Base-by-base conservation (phyloP, 805 yeast species). In the Candida nonsorbophila region DNA sequence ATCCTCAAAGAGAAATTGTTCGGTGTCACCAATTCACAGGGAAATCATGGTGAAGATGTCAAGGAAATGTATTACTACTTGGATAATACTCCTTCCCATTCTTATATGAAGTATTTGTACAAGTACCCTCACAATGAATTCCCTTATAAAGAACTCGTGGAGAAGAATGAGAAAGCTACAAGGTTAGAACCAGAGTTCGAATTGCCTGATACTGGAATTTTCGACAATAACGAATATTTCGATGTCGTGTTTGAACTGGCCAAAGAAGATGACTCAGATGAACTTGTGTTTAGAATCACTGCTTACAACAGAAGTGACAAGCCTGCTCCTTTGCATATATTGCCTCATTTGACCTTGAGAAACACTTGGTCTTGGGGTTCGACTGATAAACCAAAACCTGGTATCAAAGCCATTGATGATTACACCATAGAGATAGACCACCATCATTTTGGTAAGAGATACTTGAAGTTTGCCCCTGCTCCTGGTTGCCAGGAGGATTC, bases 21-120 rank as follows among this genome's bases (percentile, higher is more conserved):
- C 54, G 97, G 97, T 2, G 71, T 86, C 22, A 86, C 95, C 16
- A 94, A 94, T 29, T 86, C 84, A 9, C 88, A 87, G 52, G 97
- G 96, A 8, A 88, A 88, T 53, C 97, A 87, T 54, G 97, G 97
- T 32, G 97, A 87, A 52, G 97, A 87, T 53, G 95, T 85, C 36
- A 87, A 87, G 59, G 94, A 84, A 49, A 55, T 79, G 41, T 84
- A 84, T 52, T 87, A 77, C 51, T 86, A 87, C 49, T 67, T 87
- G 37, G 97, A 87, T 59, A 87, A 85, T 58, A 84, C 94, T 8
- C 97, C 97, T 6, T 73, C 95, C 5, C 96, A 87, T 59, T 79
- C 94, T 20, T 87, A 86, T 59, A 82, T 85, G 83, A 87, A 88
- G 63, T 85, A 79, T 44, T 67, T 85, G 34, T 87, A 87, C 72